These are phyloP conservation scores for Dianthus caryophyllus DNA, from an alignment of 148 eudicot species.

Conservation along the genomic window DNA sequence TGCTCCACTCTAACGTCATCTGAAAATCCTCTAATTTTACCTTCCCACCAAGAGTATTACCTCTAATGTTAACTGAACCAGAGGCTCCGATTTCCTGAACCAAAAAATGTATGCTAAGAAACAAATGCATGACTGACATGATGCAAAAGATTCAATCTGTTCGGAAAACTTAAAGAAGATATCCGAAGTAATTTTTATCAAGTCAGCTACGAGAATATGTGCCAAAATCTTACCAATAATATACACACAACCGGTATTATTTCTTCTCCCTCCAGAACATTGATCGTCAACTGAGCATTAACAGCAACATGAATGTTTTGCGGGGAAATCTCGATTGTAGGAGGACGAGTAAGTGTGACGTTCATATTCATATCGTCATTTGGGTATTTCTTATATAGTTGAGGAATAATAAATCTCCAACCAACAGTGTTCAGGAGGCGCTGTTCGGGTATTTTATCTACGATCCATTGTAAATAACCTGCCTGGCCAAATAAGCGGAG, in stretches of 20 bases:
- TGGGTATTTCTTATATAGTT: slow-evolving; percentile 67
- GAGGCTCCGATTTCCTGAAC: slow-evolving; percentile 58
- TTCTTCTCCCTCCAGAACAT: slow-evolving; percentile 49
- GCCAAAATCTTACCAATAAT: slow-evolving; percentile 50
- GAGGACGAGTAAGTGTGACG: slow-evolving; percentile 58
- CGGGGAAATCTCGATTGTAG: slow-evolving; percentile 36
- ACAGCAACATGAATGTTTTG: slow-evolving; percentile 45
- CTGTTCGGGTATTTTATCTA: slow-evolving; percentile 67
- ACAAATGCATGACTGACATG: not conserved
- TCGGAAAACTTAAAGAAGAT: not conserved
- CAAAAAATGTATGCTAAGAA: not conserved
- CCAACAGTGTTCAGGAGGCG: slow-evolving; percentile 71
- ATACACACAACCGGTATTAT: slow-evolving; percentile 62
- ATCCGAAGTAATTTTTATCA: not conserved
- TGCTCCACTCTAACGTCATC: slow-evolving; percentile 64
- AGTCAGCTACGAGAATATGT: not conserved
- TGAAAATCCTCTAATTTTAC: slow-evolving; percentile 50
- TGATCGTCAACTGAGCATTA: slow-evolving; percentile 46
- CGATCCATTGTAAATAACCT: slow-evolving; percentile 61
- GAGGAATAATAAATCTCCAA: slow-evolving; percentile 80
- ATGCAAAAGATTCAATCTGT: not conserved
- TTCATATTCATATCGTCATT: slow-evolving; percentile 67
- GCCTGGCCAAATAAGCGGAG: slow-evolving; percentile 40
- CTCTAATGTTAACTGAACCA: slow-evolving; percentile 49
- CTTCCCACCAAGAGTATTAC: slow-evolving; percentile 64